Base-by-base conservation (phyloP, 140 eudicot species). In the Eryngium alpinum region DNA sequence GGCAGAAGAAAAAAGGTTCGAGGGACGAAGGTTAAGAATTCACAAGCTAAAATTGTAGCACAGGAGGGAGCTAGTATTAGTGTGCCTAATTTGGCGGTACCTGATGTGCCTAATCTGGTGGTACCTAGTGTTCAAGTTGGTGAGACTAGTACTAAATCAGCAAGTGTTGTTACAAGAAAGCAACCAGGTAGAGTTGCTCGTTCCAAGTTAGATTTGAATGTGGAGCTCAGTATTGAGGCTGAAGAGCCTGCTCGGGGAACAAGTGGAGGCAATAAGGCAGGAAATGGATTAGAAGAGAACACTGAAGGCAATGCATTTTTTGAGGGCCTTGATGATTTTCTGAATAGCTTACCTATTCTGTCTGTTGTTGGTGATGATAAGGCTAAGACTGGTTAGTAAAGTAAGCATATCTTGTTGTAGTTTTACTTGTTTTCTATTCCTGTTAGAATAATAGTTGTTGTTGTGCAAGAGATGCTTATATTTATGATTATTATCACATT, bases 281-380 rank as follows among this genome's bases (percentile, higher is more conserved):
- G 82, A 53, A 82, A 86, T 24, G 92, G 96, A 33, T 91, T 86
- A 16, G 94, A 86, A 62, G 92, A 86, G 32, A 90, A 88, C 74
- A 83, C 86, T 56, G 94, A 91, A 86, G 92, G 94, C 3, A 88
- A 82, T 77, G 92, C 86, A 57, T 94, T 94, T 78, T 94, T 92
- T 87, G 97, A 92, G 83, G 98, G 97, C 28, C 93, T 92, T 75
- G 96, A 94, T 82, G 94, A 94, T 72, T 92, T 90, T 71, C 84
- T 92, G 17, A 89, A 88, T 84, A 90, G 89, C 70, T 83, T 90
- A 85, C 98, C 97, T 3, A 94, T 90, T 24, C 92, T 93, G n/a
- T 87, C 88, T 81, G 96, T 72, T 78, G 93, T 82, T 77, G 86
- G 87, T 38, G 96, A 88, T 72, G 97, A 88, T 44, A 94, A 89